Conservation (phyloP, 345 rosid species). For the Gossypium ekmanianum region DNA sequence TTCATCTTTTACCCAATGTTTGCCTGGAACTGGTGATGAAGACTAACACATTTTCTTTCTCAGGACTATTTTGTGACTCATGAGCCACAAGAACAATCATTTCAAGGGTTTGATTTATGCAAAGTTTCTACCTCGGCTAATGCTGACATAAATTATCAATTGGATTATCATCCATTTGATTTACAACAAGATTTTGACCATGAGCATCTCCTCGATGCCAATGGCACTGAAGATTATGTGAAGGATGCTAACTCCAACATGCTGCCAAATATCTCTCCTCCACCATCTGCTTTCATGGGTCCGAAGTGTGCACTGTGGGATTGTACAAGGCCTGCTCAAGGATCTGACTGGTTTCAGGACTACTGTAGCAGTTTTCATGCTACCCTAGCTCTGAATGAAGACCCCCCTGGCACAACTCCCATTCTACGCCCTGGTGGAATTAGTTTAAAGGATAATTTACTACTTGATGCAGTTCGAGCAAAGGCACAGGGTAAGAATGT, state of each 20-base stretch:
- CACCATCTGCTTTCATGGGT: slow-evolving; percentile 79
- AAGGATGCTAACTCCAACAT: slow-evolving; percentile 28
- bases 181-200: slow-evolving; percentile 41
- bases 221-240: slow-evolving; percentile 30
- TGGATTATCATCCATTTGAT: slow-evolving; percentile 46
- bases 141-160: slow-evolving; percentile 41
- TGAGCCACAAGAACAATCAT: slow-evolving; percentile 33
- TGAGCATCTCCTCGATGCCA: slow-evolving; percentile 31
- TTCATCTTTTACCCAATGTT: background rate
- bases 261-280: slow-evolving; percentile 45
- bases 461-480: slow-evolving; percentile 55
- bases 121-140: slow-evolving; percentile 27
- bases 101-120: slow-evolving; percentile 46
- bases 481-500: slow-evolving; percentile 72
- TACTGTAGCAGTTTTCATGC: slow-evolving; percentile 80
- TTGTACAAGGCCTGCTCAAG: slow-evolving; percentile 82
- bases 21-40: slow-evolving; percentile 10
- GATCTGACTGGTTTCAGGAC: slow-evolving; percentile 46
- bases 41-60: slow-evolving; percentile 16
- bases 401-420: slow-evolving; percentile 56
- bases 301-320: slow-evolving; percentile 94
- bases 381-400: slow-evolving; percentile 58
- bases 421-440: slow-evolving; percentile 75
- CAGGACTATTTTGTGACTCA: slow-evolving; percentile 42
- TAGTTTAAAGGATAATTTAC: slow-evolving; percentile 63